Evolutionary conservation across 2,329 filamentous ascomycete species (phyloP), one percentile per base, ranked within the genome.

Genomic region (Blastomyces silverae): DNA sequence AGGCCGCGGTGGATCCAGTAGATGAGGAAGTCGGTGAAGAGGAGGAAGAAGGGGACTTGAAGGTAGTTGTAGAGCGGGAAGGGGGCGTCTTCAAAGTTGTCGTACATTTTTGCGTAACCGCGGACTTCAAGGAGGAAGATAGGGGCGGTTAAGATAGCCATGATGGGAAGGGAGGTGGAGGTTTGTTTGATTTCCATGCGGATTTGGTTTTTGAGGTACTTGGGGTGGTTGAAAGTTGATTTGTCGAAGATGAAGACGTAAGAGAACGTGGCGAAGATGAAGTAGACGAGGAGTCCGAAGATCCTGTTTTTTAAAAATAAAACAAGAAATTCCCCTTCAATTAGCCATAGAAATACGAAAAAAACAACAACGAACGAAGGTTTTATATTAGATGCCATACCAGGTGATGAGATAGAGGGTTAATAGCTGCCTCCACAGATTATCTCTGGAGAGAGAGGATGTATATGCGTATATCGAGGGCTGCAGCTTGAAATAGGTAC

Each of bases 201-300:
- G 68, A 97, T 88, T 77, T 97, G 93, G 79, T 96, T 93, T 80
- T 94, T 95, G 73, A 97, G 88, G 78, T 93, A 97, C 74, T 94
- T 94, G 59, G 93, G 93, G 76, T 97, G 93, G 62, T 91, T 82
- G 78, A 93, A 87, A 56, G 90, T 94, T 53, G 86, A 84, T 78
- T 97, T 94, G 79, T 97, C 92, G 80, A 96, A 97, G 74, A 97
- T 83, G 79, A 96, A 89, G 73, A 88, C 72, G 79, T 95, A 97
- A 20, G 92, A 96, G 22, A 95, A 82, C 6, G 87, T 83, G 3
- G 92, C 90, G 74, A 91, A 91, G 69, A 90, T 72, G 76, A 93
- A 96, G 83, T 97, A 97, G 64, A 94, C 82, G 58, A 92, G 69
- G 44, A 92, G 78, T 64, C 92, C 93, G 72, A 96, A 96, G 70